Percentiles rank a stretch among this genome's conserved stretches.
Evolutionary conservation across 768 basidiomycete genomes (phyloP).

Genomic region (Rhodotorula babjevae): DNA sequence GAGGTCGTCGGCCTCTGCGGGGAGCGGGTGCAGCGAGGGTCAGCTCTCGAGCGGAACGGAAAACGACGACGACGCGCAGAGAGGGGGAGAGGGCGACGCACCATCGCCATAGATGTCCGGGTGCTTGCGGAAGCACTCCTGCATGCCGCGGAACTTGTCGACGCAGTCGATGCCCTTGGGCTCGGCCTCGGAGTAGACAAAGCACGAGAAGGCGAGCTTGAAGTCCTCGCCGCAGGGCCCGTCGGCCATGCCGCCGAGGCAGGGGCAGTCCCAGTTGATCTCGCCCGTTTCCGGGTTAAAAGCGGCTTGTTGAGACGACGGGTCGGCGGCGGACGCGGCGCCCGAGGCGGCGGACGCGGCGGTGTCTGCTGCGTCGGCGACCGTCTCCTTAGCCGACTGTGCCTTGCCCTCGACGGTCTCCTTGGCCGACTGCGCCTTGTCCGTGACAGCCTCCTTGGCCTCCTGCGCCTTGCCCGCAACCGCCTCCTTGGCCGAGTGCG

Average conservation of each 20-base stretch:
- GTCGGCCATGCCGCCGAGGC: constrained; percentile 96
- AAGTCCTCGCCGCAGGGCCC: constrained; percentile 93
- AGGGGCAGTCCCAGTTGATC: constrained; percentile 99
- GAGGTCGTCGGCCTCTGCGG: constrained; percentile 14
- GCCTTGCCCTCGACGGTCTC: too few species aligned
- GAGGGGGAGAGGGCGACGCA: constrained; percentile 49
- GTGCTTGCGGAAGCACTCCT: constrained; percentile 91
- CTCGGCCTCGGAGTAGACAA: constrained; percentile 86
- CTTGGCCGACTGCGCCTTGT: too few species aligned
- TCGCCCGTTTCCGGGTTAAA: constrained; percentile 96
- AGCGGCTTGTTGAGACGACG: constrained; percentile 52
- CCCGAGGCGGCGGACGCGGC: too few species aligned
- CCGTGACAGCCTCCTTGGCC: too few species aligned
- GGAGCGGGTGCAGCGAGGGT: background rate
- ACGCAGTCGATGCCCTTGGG: constrained; percentile 98
- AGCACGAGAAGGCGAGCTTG: constrained; percentile 93
- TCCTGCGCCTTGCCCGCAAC: too few species aligned
- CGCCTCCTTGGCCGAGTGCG: too few species aligned
- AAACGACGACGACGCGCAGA: too few species aligned
- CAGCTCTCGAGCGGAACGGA: background rate
- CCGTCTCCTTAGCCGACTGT: background rate
- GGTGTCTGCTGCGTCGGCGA: background rate
- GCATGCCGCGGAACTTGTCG: constrained; percentile 96
- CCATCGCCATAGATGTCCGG: constrained; percentile 94
- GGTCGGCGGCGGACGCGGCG: background rate